Evolutionary conservation across 352 stramenopile genomes (phyloP), one percentile per base, ranked within the genome.

Genomic region (Globisporangium irregulare): DNA sequence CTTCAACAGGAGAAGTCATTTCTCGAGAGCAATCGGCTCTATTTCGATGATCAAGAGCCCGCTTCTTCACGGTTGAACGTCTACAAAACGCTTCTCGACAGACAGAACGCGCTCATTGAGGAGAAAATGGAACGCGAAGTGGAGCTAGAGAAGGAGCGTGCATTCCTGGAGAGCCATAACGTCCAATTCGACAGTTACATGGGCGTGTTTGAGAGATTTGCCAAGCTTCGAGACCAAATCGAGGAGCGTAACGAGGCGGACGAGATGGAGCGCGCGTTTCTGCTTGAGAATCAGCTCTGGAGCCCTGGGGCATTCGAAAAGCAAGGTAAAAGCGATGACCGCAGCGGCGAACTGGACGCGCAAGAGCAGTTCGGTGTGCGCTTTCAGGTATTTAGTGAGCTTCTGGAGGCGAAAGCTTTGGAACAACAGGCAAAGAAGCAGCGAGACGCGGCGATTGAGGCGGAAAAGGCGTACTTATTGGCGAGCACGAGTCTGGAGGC

Each of bases 121-220:
- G 83, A 89, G 56, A 86, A 86, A 58, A 74, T 88, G 71, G 70
- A 87, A 68, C 72, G 80, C 0, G 78, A 91, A 43, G 55, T 87
- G 7, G 63, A 72, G 20, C 15, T 74, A 1, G 73, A 70, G 41
- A 72, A 70, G 25, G 76, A 86, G 57, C 72, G 68, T 9, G 72
- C 64, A 5, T 78, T 74, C n/a, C 61, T 85, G 0, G 68, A 73
- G 56, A 62, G 64, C 4, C 62, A 88, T 29, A 69, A 63, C 10
- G 51, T 80, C 20, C 8, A 25, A 2, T 67, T 78, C 41, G 68
- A 60, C 1, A 69, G 14, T 59, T 64, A 67, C 0, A 71, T 75
- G 57, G 64, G 63, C 2, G 50, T 81, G 4, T 66, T 75, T 24
- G 68, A 75, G 15, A 41, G 64, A 6, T 68, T 81, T 32, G 65